Evolutionary conservation across 2,329 filamentous ascomycete genomes (phyloP).

Genomic region (Aspergillus uvarum): DNA sequence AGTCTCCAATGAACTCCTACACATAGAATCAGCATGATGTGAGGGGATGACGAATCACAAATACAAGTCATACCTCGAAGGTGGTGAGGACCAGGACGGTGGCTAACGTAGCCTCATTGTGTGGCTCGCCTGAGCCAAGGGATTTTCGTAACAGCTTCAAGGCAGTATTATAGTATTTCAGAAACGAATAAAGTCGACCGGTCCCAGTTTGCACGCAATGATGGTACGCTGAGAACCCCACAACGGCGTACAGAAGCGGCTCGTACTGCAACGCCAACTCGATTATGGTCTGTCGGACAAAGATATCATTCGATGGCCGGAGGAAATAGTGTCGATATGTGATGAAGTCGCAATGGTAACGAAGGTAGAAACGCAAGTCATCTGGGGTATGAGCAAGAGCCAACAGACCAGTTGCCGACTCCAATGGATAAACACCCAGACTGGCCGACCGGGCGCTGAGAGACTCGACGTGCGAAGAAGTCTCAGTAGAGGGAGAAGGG

Average conservation of each 20-base stretch:
- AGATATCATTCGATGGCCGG: constrained; percentile 67
- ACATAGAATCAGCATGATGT: background rate
- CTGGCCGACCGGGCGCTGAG: constrained; percentile 36
- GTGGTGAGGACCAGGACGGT: constrained; percentile 90
- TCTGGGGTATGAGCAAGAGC: constrained; percentile 45
- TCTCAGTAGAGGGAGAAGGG: constrained; percentile 55
- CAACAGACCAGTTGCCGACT: constrained; percentile 21
- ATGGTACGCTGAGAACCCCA: constrained; percentile 87
- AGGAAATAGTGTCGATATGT: constrained; percentile 81
- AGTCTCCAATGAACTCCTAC: constrained; percentile 92
- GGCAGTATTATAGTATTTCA: constrained; percentile 87
- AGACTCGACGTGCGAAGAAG: constrained; percentile 40
- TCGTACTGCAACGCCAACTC: constrained; percentile 74
- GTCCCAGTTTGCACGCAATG: constrained; percentile 68
- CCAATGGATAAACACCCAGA: constrained; percentile 27
- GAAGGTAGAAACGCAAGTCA: constrained; percentile 75
- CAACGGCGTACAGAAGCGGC: constrained; percentile 79
- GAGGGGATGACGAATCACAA: background rate
- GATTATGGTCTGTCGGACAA: constrained; percentile 70
- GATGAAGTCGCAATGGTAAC: constrained; percentile 75
- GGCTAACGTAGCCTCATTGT: constrained; percentile 71
- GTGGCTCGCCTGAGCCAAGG: constrained; percentile 68
- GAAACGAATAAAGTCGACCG: constrained; percentile 75
- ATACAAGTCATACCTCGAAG: constrained; percentile 68
- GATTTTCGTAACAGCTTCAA: constrained; percentile 72